Conservation (phyloP, 345 rosid genomes). For the thale cress (Arabidopsis thaliana) region TAIR10.1 NC_003070.9:26563001-26563500, state of each 20-base stretch:
- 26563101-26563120: conserved; percentile 67
- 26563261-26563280: conserved; percentile 73
- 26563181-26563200: conserved; percentile 85
- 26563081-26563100: conserved; percentile 80
- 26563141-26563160: neutral
- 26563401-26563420: conserved; percentile 95
- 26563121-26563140: neutral
- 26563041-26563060: conserved; percentile 98
- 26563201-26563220: conserved; percentile 86
- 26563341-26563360: conserved; percentile 72
- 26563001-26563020: conserved; percentile 83
- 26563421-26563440: conserved; percentile 80
- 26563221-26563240: conserved; percentile 90
- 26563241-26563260: conserved; percentile 79
- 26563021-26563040: conserved; percentile 89
- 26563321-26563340: conserved; percentile 80
- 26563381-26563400: conserved; percentile 85
- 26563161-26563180: neutral
- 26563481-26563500: conserved; percentile 31
- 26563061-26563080: conserved; percentile 85
- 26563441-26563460: conserved; percentile 78
- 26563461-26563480: conserved; percentile 72
- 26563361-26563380: conserved; percentile 88
- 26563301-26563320: conserved; percentile 68
- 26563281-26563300: conserved; percentile 71